Evolutionary conservation across 176 grass and related monocot genomes (phyloP), one percentile per base, ranked within the genome.

Genomic region (Bolboschoenus planiculmis): DNA sequence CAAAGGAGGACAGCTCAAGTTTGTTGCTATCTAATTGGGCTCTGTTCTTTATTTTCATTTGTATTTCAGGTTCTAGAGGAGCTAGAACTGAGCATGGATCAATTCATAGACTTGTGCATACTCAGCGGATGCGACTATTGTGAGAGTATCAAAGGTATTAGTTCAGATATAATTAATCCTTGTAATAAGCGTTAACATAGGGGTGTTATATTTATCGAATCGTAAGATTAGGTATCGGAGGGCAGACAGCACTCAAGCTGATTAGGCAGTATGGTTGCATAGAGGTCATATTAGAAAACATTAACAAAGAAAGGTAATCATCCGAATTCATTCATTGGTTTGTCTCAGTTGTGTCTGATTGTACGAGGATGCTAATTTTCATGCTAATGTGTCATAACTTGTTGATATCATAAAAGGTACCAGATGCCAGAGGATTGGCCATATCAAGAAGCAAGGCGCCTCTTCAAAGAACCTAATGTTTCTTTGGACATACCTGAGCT

Each of bases 161-260:
- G 18, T 65, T 63, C 24, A 84, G 39, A 56, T 61, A 20, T 20
- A 46, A 62, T 56, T 57, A 76, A 24, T 72, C 3, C n/a, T 56
- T 18, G 44, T 29, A 76, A 76, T 26, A 60, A 62, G 37, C 27
- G 16, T 76, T 59, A 15, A 34, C 18, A 51, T 50, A 29, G 24
- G 26, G 26, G 13, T 4, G 14, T n/a, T 46, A 78, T 64, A 33
- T 65, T 64, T 35, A 37, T 55, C 18, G 20, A 67, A 65, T 84
- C 40, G 23, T 56, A 11, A 74, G 43, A 74, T 56, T 87, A 97
- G 94, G 94, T 82, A 94, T 97, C 46, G 94, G 94, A 10, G 90
- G 94, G 31, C 85, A 74, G 87, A 97, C 94, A 82, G 94, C 94
- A 86, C 88, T 97, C 81, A 97, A 97, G 83, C 90, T 97, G 82